Conservation (phyloP, 306 rosid species). For the Pyrus communis region DNA sequence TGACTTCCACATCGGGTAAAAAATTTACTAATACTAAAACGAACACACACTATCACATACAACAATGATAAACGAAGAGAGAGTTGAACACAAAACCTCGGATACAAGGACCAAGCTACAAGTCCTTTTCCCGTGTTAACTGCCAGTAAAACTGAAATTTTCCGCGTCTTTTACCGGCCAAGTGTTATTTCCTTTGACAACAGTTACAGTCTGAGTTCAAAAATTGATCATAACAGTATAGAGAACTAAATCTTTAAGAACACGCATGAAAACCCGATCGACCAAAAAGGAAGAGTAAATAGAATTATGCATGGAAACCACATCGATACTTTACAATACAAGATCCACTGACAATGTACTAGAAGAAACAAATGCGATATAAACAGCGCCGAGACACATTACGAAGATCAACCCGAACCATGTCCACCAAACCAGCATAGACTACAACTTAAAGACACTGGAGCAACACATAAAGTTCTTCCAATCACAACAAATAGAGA, state of each 20-base stretch:
- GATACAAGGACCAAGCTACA: no score
- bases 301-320: neutral
- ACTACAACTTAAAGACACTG: slow-evolving; percentile 43
- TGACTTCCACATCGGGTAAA: slow-evolving; percentile 82
- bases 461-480: slow-evolving; percentile 50
- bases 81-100: neutral
- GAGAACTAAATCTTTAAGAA: neutral
- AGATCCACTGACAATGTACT: slow-evolving; percentile 14
- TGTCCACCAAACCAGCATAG: slow-evolving; percentile 48
- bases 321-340: slow-evolving; percentile 30
- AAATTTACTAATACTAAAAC: slow-evolving; percentile 77
- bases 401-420: slow-evolving; percentile 32
- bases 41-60: slow-evolving; percentile 60
- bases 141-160: no score
- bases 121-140: no score
- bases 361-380: slow-evolving; percentile 21
- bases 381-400: slow-evolving; percentile 26
- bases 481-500: slow-evolving; percentile 54
- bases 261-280: neutral
- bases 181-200: neutral
- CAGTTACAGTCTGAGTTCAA: neutral
- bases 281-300: neutral
- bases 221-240: neutral
- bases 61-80: neutral
- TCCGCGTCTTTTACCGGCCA: no score